Percentiles rank a stretch among this genome's conserved stretches.
Evolutionary conservation across 2,329 filamentous ascomycete species (phyloP).

Genomic region (Neopestalotiopsis clavispora): DNA sequence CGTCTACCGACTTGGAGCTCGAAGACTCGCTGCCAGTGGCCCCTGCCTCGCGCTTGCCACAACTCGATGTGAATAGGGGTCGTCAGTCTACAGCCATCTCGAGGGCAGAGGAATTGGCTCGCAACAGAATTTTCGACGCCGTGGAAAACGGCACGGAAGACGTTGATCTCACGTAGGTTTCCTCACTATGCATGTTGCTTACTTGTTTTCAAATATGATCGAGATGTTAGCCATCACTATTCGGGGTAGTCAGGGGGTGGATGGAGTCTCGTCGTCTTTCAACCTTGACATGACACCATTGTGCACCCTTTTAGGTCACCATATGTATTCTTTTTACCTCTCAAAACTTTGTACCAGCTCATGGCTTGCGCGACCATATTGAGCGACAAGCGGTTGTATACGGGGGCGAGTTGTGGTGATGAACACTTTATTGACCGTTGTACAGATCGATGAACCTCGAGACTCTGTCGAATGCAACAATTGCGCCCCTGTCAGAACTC

Average conservation of each 20-base stretch:
- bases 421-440: not conserved
- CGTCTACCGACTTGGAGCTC: conserved; percentile 49
- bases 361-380: not conserved
- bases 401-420: too few species aligned
- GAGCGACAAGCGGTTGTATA: too few species aligned
- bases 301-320: not conserved
- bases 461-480: conserved; percentile 58
- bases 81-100: conserved; percentile 34
- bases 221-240: not conserved
- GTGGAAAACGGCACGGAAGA: conserved; percentile 63
- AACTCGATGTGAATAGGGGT: conserved; percentile 34
- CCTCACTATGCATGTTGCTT: not conserved
- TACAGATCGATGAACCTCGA: conserved; percentile 52
- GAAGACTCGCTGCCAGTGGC: conserved; percentile 44
- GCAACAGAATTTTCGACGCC: conserved; percentile 53
- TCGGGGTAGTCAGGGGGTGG: too few species aligned
- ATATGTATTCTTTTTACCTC: not conserved
- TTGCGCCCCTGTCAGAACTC: conserved; percentile 62
- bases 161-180: conserved; percentile 65
- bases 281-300: not conserved
- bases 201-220: not conserved
- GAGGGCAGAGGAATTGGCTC: conserved; percentile 49
- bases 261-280: not conserved
- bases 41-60: conserved; percentile 41
- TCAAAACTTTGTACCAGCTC: not conserved